phyloP scores from a whole-genome alignment of 257 asterid species.

The Capsicum pubescens region DNA sequence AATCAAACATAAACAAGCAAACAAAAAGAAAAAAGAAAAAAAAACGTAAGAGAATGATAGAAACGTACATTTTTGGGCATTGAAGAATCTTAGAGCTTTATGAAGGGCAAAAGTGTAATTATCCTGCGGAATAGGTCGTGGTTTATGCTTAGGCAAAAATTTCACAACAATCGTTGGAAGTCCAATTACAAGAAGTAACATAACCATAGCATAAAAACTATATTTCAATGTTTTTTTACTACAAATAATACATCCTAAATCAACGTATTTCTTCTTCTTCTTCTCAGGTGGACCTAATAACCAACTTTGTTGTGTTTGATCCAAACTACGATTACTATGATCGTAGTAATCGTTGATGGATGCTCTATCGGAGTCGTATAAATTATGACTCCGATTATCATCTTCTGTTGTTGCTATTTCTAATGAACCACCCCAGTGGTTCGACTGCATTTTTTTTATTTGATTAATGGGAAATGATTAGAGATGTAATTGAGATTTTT shows the following conservation, averaged over 20 bases:
- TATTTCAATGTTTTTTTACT: constrained; percentile 65
- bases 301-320: constrained; percentile 93
- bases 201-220: constrained; percentile 38
- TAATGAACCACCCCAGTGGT: constrained; percentile 91
- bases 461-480: not conserved
- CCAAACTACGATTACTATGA: constrained; percentile 42
- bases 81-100: constrained; percentile 82
- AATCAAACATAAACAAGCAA: no score
- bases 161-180: constrained; percentile 63
- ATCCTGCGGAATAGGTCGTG: constrained; percentile 62
- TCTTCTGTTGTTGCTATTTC: constrained; percentile 59
- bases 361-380: constrained; percentile 66
- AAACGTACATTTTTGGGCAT: constrained; percentile 92
- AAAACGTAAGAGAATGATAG: not conserved
- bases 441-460: constrained; percentile 52
- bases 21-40: no score
- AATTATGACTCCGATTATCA: constrained; percentile 46
- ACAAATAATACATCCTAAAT: constrained; percentile 73
- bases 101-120: constrained; percentile 69
- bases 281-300: constrained; percentile 69
- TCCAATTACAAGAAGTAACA: constrained; percentile 60
- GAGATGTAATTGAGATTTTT: not conserved
- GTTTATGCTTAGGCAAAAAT: constrained; percentile 51
- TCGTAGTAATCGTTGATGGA: constrained; percentile 41
- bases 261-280: constrained; percentile 76